Evolutionary conservation across 225 moss, liverwort and hornwort species (phyloP), one percentile per base, ranked within the genome.

Genomic region (Straminergon stramineum): DNA sequence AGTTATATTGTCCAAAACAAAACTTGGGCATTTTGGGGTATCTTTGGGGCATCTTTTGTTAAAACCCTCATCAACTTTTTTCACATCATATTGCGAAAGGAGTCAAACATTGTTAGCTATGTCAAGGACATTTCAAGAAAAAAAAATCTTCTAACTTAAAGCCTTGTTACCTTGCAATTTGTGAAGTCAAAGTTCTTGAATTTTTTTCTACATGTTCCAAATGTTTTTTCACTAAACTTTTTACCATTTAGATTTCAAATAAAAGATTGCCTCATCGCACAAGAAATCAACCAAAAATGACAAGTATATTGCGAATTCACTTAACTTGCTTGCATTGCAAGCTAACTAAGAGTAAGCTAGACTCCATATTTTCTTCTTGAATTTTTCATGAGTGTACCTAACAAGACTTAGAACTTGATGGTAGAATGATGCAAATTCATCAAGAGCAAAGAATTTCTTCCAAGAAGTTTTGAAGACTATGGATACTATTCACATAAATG

Each of bases 71-170:
- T 74, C 28, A 3, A 3, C 20, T 37, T 45, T 71, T 74, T 11
- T 48, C 11, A 48, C 17, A 74, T 11, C 17, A 17, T 11, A 74
- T 74, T 71, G 30, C 17, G 17, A 11, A 17, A 45, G 17, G 10
- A 30, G 3, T 9, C 5, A 74, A 74, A 48, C 18, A 30, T 30
- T 30, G 30, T 48, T 48, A 10, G 28, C 17, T 17, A 17, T 2
- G 0, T 74, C 0, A 0, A 5, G 17, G 30, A 5, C 2, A 8
- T 30, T 45, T 48, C 2, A 0, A 45, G 10, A 14, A n/a, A n/a
- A n/a, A n/a, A n/a, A n/a, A n/a, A n/a, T 26, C 15, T 43, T 73
- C 16, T 15, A 43, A 14, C 26, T 71, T 71, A 5, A 39, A 39
- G 7, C 1, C 24, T 4, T 39, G 39, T 12, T 17, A 15, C 8